Evolutionary conservation across 2,329 filamentous ascomycete genomes (phyloP).

Genomic region (Zasmidium angulare): DNA sequence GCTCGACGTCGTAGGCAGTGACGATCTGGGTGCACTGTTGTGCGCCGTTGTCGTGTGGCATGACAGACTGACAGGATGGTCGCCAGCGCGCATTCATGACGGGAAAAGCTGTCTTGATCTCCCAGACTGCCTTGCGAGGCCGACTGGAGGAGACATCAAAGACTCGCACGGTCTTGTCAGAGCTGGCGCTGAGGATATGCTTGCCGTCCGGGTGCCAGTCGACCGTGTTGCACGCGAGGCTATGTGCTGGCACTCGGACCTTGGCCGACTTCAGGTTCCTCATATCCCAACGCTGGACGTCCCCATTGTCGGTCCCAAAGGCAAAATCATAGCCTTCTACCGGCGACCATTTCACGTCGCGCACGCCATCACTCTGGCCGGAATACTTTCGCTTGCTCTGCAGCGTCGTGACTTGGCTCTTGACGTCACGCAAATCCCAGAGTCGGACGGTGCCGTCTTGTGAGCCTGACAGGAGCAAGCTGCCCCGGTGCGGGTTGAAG

Average conservation of each 20-base stretch:
- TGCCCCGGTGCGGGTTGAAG: slow-evolving; percentile 62
- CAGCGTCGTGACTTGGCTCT: slow-evolving; percentile 46
- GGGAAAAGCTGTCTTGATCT: slow-evolving; percentile 61
- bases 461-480: slow-evolving; percentile 62
- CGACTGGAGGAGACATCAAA: slow-evolving; percentile 62
- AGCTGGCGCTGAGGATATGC: slow-evolving; percentile 62
- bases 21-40: slow-evolving; percentile 64
- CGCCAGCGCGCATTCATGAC: slow-evolving; percentile 64
- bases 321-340: slow-evolving; percentile 63
- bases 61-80: slow-evolving; percentile 57
- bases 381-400: slow-evolving; percentile 56
- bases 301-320: slow-evolving; percentile 63
- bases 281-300: slow-evolving; percentile 64
- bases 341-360: slow-evolving; percentile 66
- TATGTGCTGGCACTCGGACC: slow-evolving; percentile 62
- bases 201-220: slow-evolving; percentile 69
- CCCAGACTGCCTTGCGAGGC: slow-evolving; percentile 59
- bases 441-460: slow-evolving; percentile 64
- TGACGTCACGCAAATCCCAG: slow-evolving; percentile 62
- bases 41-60: slow-evolving; percentile 51
- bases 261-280: slow-evolving; percentile 57
- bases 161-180: slow-evolving; percentile 62
- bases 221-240: slow-evolving; percentile 56
- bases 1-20: slow-evolving; percentile 62
- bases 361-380: slow-evolving; percentile 60